Evolutionary conservation across 257 asterid species (phyloP), one percentile per base, ranked within the genome.

Genomic region (Solanum ossicruentum): DNA sequence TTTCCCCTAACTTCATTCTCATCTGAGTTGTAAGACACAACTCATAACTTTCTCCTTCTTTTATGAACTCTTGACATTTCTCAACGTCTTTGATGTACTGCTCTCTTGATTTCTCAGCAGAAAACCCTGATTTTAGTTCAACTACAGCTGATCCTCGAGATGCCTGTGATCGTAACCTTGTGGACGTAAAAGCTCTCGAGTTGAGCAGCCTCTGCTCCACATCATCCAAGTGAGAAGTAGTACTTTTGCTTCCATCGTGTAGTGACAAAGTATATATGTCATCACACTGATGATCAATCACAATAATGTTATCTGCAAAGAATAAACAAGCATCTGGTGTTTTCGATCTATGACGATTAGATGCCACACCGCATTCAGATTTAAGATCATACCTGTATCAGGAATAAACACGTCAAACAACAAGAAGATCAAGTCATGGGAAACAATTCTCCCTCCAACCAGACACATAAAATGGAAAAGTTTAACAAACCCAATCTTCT

Each of bases 301-400:
- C 98, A 49, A 95, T 86, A 72, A 95, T 86, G 84, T 95, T 97
- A 88, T 97, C 99, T 12, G 98, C 39, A 73, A 97, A 97, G 97
- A 94, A 97, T 85, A 97, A 92, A 90, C 99, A 97, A 73, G 99
- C 99, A 86, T 97, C 99, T 3, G 99, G 99, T 82, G 93, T 86
- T 79, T 87, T 90, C 54, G 99, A 94, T 70, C 91, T 92, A 87
- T 95, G 98, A 85, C 73, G 88, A 88, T 94, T 97, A 54, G 88
- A 71, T 45, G 89, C 86, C 81, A 93, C 89, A 71, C 98, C 98
- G 85, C 98, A 94, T 91, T 97, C 99, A 75, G 90, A 92, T 92
- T 97, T 97, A 82, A 97, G 99, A 86, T 92, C 98, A 60, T 96
- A 96, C 91, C 99, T 96, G 98, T 89, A 87, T 84, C 81, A 9